phyloP scores from a whole-genome alignment of 78 protist genomes.

The Cavenderia fasciculata region DNA sequence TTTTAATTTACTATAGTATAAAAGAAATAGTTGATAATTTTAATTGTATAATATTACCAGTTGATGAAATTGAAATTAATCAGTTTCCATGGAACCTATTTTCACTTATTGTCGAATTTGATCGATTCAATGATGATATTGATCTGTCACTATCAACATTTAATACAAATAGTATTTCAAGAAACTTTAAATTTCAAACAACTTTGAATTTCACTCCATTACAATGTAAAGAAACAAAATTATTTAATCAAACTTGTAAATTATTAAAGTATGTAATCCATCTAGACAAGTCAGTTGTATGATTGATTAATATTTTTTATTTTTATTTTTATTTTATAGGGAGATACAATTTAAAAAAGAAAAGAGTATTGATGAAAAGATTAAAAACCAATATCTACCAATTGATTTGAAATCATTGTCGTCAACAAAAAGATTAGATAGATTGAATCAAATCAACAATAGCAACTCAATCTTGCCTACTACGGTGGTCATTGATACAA shows the following conservation, averaged over 20 bases:
- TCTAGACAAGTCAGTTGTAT: neutral
- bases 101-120: constrained; percentile 38
- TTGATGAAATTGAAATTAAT: neutral
- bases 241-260: neutral
- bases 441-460: neutral
- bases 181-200: neutral
- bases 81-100: neutral
- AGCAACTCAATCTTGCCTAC: neutral
- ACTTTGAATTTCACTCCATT: neutral
- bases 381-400: constrained; percentile 10
- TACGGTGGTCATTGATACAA: neutral
- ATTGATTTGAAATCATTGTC: constrained; percentile 11
- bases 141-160: neutral
- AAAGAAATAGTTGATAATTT: neutral
- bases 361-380: neutral
- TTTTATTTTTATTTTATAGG: neutral
- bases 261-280: neutral
- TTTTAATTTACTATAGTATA: neutral
- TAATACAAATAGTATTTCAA: neutral
- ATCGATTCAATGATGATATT: neutral
- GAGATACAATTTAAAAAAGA: neutral
- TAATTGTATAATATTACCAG: constrained; percentile 15
- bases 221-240: neutral
- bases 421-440: neutral
- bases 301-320: neutral